Base-by-base conservation (phyloP, 495 filamentous ascomycete species). In the Neurospora sp. region DNA sequence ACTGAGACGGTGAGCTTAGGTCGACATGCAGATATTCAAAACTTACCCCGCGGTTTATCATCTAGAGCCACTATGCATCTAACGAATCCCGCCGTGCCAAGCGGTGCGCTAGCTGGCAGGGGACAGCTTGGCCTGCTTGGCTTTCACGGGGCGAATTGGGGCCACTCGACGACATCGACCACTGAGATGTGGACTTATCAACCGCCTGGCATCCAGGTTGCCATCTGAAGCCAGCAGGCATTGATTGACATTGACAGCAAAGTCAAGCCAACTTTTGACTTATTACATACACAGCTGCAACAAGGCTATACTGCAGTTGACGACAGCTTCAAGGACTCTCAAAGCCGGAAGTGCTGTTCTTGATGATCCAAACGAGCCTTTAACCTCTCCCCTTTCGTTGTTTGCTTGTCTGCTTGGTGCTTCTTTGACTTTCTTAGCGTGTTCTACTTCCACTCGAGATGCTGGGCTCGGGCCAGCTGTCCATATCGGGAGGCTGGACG, bases 401-500 rank as follows among this genome's bases (percentile, higher is more conserved):
- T n/a, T n/a, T n/a, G n/a, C n/a, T n/a, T 70, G 71, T 71, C 35
- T 72, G 22, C 31, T 70, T 39, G 31, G 20, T 20, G 41, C 22
- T 42, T 61, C 31, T 59, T 71, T 65, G 47, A 69, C 59, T 69
- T 69, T 59, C 45, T 18, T 69, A 71, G 73, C 65, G 74, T 22
- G 68, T 39, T 71, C 65, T 47, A 42, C 47, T 35, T 47, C 71
- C 53, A n/a, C 45, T 74, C 78, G 72, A 77, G 74, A 84, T 84
- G 83, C 76, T 77, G 72, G 74, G 75, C 74, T 69, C 78, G 71
- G 84, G 81, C 79, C 84, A 83, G 78, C 78, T 82, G 82, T 87
- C 85, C 84, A 73, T 75, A 27, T 65, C 53, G 65, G 71, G 74
- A 73, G 82, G 80, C 80, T 91, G 90, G 89, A 85, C 86, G 74